These are phyloP conservation scores for Leccinum subrobustum DNA, from an alignment of 1,284 basidiomycete genomes.

Conservation along the genomic window DNA sequence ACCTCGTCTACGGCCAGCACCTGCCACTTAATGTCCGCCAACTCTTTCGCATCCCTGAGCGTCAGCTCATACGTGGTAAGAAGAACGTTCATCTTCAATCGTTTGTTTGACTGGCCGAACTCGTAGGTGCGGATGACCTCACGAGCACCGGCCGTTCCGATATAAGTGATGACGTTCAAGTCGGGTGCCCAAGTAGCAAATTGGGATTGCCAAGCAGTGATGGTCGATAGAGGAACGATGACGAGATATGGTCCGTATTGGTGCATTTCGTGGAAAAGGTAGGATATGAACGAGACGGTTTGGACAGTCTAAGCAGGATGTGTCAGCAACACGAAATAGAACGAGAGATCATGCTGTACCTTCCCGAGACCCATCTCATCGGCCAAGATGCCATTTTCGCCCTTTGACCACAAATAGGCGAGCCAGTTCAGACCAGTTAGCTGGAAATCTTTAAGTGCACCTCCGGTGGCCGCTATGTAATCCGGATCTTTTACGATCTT, in stretches of 20 bases:
- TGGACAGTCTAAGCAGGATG: constrained; percentile 74
- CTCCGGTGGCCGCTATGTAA: constrained; percentile 79
- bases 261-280: constrained; percentile 89
- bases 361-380: constrained; percentile 99
- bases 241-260: constrained; percentile 98
- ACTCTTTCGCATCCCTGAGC: constrained; percentile 86
- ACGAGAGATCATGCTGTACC: constrained; percentile 38
- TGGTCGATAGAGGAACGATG: constrained; percentile 96
- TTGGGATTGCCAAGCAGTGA: constrained; percentile 97
- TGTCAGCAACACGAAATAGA: constrained; percentile 13
- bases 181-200: constrained; percentile 96
- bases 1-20: constrained; percentile 95
- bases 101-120: constrained; percentile 71
- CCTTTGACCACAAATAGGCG: constrained; percentile 88
- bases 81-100: constrained; percentile 95
- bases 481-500: constrained; percentile 91
- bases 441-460: constrained; percentile 96
- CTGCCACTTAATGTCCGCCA: constrained; percentile 97
- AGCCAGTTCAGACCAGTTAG: constrained; percentile 98
- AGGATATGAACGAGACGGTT: constrained; percentile 94
- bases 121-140: constrained; percentile 93
- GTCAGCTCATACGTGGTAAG: constrained; percentile 98
- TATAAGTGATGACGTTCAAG: constrained; percentile 96
- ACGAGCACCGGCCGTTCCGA: constrained; percentile 85
- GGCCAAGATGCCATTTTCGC: constrained; percentile 95